phyloP scores from a whole-genome alignment of 2,329 filamentous ascomycete species.

The Penicillium palitans region DNA sequence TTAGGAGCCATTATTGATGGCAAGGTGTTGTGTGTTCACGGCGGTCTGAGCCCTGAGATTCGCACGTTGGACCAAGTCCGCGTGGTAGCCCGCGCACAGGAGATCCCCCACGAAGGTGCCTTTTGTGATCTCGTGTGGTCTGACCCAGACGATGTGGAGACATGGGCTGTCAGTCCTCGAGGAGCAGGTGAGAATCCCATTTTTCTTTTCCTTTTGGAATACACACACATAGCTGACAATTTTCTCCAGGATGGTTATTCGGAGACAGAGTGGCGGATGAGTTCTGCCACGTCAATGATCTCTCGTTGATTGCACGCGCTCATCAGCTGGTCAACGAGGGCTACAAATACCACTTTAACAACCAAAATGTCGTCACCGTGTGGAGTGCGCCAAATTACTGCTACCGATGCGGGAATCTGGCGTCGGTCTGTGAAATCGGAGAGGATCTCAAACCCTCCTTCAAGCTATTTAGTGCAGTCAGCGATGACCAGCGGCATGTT shows the following conservation, averaged over 20 bases:
- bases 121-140: constrained; percentile 78
- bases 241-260: constrained; percentile 56
- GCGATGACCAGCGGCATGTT: constrained; percentile 49
- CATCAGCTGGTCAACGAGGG: constrained; percentile 77
- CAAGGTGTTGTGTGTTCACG: constrained; percentile 72
- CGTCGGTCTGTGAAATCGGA: constrained; percentile 83
- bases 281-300: constrained; percentile 74
- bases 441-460: constrained; percentile 86
- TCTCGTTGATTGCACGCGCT: constrained; percentile 69
- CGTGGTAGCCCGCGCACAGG: constrained; percentile 70
- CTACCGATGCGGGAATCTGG: constrained; percentile 94
- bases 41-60: constrained; percentile 42
- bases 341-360: constrained; percentile 89
- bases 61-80: constrained; percentile 63
- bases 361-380: constrained; percentile 86
- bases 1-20: constrained; percentile 81
- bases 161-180: constrained; percentile 68
- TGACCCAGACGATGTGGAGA: constrained; percentile 70
- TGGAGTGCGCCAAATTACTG: constrained; percentile 89
- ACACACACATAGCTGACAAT: constrained; percentile 30
- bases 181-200: constrained; percentile 58
- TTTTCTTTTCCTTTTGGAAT: constrained; percentile 34
- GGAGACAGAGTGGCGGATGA: constrained; percentile 72
- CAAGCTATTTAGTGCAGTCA: constrained; percentile 55
- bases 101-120: constrained; percentile 74